These are phyloP conservation scores for Vachellia collinsii DNA, from an alignment of 306 rosid genomes.

Conservation along the genomic window DNA sequence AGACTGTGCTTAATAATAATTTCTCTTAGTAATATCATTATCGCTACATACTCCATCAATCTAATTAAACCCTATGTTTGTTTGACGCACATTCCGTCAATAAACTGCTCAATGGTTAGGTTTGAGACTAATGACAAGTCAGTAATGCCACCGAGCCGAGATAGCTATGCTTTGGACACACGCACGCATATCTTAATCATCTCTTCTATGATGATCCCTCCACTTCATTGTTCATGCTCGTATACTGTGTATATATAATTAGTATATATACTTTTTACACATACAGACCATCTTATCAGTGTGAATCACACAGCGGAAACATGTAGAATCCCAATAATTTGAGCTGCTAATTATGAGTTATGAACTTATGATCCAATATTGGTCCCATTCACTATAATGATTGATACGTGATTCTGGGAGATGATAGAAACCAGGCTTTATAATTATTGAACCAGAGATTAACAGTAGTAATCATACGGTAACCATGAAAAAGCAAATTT, in stretches of 20 bases:
- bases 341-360: background rate
- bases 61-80: background rate
- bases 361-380: constrained; percentile 1
- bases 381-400: background rate
- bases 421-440: background rate
- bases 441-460: constrained; percentile 3
- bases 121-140: constrained; percentile 1
- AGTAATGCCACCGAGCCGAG: background rate
- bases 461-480: background rate
- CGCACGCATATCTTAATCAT: background rate
- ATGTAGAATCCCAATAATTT: background rate
- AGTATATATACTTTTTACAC: too few relatives aligned
- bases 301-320: background rate
- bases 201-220: background rate
- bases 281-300: background rate
- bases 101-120: background rate
- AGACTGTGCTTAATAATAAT: background rate
- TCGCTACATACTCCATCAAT: too few relatives aligned
- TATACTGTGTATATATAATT: background rate
- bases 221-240: background rate
- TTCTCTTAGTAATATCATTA: background rate
- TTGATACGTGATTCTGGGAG: background rate
- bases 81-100: constrained; percentile 2
- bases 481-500: background rate
- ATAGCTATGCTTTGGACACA: background rate